phyloP scores from a whole-genome alignment of 768 basidiomycete species.

The Leccinum arenicola region DNA sequence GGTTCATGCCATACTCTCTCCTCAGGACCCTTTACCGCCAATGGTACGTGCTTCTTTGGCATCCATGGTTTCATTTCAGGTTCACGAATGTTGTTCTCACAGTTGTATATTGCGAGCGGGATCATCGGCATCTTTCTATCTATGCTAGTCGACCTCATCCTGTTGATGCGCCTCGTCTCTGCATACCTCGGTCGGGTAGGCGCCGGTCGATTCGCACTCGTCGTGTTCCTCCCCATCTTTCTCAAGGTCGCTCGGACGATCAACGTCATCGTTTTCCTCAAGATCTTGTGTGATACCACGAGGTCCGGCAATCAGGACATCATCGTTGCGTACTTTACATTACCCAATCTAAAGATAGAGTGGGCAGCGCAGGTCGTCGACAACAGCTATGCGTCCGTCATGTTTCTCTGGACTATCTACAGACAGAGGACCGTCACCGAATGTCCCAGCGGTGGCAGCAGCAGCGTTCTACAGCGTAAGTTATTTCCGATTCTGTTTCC shows the following conservation, averaged over 20 bases:
- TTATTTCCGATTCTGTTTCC: no score
- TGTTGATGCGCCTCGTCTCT: conserved; percentile 28
- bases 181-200: conserved; percentile 21
- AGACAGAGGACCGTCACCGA: not conserved
- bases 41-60: conserved; percentile 11
- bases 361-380: conserved; percentile 29
- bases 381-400: conserved; percentile 28
- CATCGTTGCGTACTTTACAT: conserved; percentile 11
- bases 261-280: conserved; percentile 30
- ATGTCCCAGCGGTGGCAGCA: not conserved
- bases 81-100: not conserved
- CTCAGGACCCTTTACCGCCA: conserved; percentile 18
- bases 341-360: conserved; percentile 31
- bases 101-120: conserved; percentile 30
- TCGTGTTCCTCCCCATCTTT: conserved; percentile 24
- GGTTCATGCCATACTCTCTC: conserved; percentile 29
- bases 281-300: conserved; percentile 19
- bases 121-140: conserved; percentile 28
- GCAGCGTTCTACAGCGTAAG: not conserved
- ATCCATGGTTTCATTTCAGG: not conserved
- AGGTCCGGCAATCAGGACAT: conserved; percentile 12
- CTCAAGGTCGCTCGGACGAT: conserved; percentile 29
- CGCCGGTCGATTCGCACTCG: conserved; percentile 11
- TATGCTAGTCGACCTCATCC: conserved; percentile 28
- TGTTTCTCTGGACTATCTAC: conserved; percentile 24